Evolutionary conservation across 495 filamentous ascomycete genomes (phyloP).

Genomic region (Aspergillus bridgeri): DNA sequence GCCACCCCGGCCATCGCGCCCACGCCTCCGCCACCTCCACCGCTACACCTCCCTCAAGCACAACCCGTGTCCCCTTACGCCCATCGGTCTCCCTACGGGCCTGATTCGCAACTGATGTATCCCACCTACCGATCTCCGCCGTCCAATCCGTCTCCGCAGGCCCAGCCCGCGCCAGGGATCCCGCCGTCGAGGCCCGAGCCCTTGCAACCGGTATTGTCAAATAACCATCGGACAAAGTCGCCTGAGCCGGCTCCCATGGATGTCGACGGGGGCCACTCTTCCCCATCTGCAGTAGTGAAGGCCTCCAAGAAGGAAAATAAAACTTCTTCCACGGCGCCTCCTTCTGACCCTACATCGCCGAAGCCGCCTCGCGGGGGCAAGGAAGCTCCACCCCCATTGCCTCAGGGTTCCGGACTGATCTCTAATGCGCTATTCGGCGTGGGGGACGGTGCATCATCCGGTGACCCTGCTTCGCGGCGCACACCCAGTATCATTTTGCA

Average conservation of each 20-base stretch:
- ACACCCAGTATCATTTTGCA: constrained; percentile 82
- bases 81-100: constrained; percentile 30
- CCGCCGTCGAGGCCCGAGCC: constrained; percentile 8
- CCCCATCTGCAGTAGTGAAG: constrained; percentile 15
- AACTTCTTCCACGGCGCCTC: constrained; percentile 41
- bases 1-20: constrained; percentile 22
- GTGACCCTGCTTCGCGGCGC: constrained; percentile 38
- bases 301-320: constrained; percentile 36
- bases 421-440: constrained; percentile 60
- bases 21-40: constrained; percentile 25
- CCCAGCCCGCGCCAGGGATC: constrained; percentile 17
- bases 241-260: constrained; percentile 36
- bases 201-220: constrained; percentile 7
- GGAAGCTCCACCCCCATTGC: constrained; percentile 53
- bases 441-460: constrained; percentile 35
- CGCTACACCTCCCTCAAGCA: constrained; percentile 25
- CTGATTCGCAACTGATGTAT: constrained; percentile 18
- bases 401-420: constrained; percentile 65
- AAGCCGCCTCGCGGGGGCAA: constrained; percentile 54
- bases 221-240: constrained; percentile 10
- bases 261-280: constrained; percentile 31
- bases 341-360: constrained; percentile 57
- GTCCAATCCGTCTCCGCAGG: constrained; percentile 16
- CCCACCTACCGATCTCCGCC: constrained; percentile 25
- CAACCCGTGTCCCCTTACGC: constrained; percentile 22